Base-by-base conservation (phyloP, 495 filamentous ascomycete species). In the Aspergillus avenaceus region DNA sequence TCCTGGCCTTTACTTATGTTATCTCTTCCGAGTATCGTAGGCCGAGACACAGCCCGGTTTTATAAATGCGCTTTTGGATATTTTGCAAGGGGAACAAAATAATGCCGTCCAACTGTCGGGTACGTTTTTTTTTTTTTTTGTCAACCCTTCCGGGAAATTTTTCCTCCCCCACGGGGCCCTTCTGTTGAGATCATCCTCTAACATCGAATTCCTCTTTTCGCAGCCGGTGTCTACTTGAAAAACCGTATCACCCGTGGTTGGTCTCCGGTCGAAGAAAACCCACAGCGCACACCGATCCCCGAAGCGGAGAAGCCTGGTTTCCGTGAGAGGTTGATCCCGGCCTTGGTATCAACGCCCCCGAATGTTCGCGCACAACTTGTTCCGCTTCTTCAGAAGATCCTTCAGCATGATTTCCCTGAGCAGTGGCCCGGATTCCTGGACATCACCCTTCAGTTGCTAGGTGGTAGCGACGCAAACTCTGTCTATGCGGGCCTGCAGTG, bases 221-320 rank as follows among this genome's bases (percentile, higher is more conserved):
- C 64, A 98, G 93, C 92, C 57, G 95, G 91, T 63, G 87, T 98
- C 51, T 98, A 97, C 70, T 79, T 98, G 62, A 98, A 98, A 76
- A 96, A 97, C 68, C 86, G 91, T 61, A 87, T 96, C 64, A 90
- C 83, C 64, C 85, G 91, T 60, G 90, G 87, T 47, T 98, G 93
- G 93, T 76, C 84, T 27, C 81, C 79, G 40, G 77, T 79, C 61
- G 89, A 96, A 56, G 88, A 95, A 16, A 71, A 45, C 50, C 64
- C 62, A 58, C 74, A 76, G 57, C 78, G 70, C 63, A 82, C 74
- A 59, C 77, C 82, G 40, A 93, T 98, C 65, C 77, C 87, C 48
- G 92, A 97, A 58, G 81, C 86, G 53, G 93, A 95, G 68, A 96
- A 96, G 69, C 77, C 80, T n/a, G 79, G 83, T 48, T 90, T 97